Base-by-base conservation (phyloP, 2,329 filamentous ascomycete genomes). In the Aspergillus tamarii region DNA sequence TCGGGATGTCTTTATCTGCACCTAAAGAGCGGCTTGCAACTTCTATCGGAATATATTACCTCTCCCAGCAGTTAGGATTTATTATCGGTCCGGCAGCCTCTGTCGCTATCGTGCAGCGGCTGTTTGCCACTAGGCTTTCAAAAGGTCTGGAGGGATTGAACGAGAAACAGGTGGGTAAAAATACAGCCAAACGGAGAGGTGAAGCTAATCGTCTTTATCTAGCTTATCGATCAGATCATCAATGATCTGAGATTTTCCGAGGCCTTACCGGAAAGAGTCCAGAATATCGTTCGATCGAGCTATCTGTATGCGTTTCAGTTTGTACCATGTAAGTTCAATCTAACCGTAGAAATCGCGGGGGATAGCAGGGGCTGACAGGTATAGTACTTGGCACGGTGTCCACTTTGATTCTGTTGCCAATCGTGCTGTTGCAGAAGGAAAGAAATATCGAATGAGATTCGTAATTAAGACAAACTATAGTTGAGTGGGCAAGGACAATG, bases 1-100 rank as follows among this genome's bases (percentile, higher is more conserved):
- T 68, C 5, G 63, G 64, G 0, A 60, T 69, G 39, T 62, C 66
- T 4, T 56, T 61, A 11, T 39, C 36, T 28, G 57, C 54, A 12
- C 61, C 62, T 10, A 65, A 60, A 45, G 52, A 48, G 4, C 58
- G 59, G 16, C 55, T 62, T 5, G 57, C 62, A 2, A 67, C 56
- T 14, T 63, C 56, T 16, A 57, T 70, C 23, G 61, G 62, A 14
- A 43, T 61, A 4, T 70, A 67, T 19, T 70, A 61, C 46, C 58
- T 70, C 14, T 56, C 58, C 28, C 67, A 70, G 58, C 68, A 70
- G 56, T 36, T 70, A 11, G 67, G 68, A 12, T 59, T 62, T 14
- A 63, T 70, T 23, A 23, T 70, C n/a, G 66, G 68, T 26, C 59
- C 61, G 14, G 61, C 64, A 7, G 50, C 43, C 16, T 61, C 57